phyloP scores from a whole-genome alignment of 192 early-diverging fungal genomes.

The Coemansia reversa region DNA sequence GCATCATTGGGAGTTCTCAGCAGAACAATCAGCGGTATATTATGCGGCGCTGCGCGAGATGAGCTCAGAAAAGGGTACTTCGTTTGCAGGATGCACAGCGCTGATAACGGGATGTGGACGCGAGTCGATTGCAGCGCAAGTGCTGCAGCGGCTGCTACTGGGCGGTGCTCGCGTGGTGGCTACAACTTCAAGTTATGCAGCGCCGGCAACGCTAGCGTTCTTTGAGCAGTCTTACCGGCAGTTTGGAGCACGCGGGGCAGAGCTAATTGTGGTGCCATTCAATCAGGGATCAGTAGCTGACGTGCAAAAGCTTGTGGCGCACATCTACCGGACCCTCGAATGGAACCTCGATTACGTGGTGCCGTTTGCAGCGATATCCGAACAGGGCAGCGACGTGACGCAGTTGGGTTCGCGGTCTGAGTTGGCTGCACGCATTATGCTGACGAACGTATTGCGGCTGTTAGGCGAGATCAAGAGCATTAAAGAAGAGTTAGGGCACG shows the following conservation, averaged over 20 bases:
- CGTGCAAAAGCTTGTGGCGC: slow-evolving; percentile 68
- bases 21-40: slow-evolving; percentile 8
- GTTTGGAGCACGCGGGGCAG: slow-evolving; percentile 80
- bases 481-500: slow-evolving; percentile 67
- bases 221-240: slow-evolving; percentile 82
- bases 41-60: slow-evolving; percentile 62
- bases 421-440: slow-evolving; percentile 87
- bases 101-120: slow-evolving; percentile 89
- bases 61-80: slow-evolving; percentile 69
- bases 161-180: slow-evolving; percentile 65
- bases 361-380: slow-evolving; percentile 91
- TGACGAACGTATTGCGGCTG: slow-evolving; percentile 88
- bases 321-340: slow-evolving; percentile 75
- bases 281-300: slow-evolving; percentile 88
- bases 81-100: slow-evolving; percentile 75
- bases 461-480: slow-evolving; percentile 80
- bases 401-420: slow-evolving; percentile 79
- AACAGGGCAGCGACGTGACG: slow-evolving; percentile 80
- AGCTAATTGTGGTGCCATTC: slow-evolving; percentile 90
- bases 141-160: slow-evolving; percentile 77
- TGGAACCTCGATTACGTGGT: slow-evolving; percentile 93
- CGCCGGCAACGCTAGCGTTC: slow-evolving; percentile 62
- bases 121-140: slow-evolving; percentile 84
- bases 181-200: slow-evolving; percentile 84
- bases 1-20: slow-evolving; percentile 30